phyloP scores from a whole-genome alignment of 164 flowering plant genomes.

The Magnolia kwangsiensis region DNA sequence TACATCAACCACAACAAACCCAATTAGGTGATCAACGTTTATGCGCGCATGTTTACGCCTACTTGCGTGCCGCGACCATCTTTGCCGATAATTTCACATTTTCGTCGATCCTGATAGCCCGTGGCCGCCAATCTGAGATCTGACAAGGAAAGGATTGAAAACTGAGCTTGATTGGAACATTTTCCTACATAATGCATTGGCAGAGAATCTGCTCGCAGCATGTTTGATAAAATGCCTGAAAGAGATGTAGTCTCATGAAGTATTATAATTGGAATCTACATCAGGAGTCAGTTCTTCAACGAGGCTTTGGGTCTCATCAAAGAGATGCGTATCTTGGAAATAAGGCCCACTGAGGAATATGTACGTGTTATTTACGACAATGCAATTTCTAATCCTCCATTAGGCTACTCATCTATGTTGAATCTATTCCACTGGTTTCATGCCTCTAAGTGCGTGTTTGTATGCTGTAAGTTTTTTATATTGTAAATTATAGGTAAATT shows the following conservation, averaged over 20 bases:
- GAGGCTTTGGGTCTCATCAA: slow-evolving; percentile 38
- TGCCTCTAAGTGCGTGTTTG: too few relatives aligned
- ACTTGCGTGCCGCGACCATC: slow-evolving; percentile 27
- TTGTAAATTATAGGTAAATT: too few relatives aligned
- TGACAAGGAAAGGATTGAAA: slow-evolving; percentile 37
- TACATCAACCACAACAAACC: slow-evolving; percentile 40
- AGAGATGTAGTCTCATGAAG: slow-evolving; percentile 56
- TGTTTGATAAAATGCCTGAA: slow-evolving; percentile 32
- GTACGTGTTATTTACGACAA: too few relatives aligned
- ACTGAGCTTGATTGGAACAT: slow-evolving; percentile 37
- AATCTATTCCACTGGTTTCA: too few relatives aligned
- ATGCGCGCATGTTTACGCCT: too few relatives aligned
- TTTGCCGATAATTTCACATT: slow-evolving; percentile 38
- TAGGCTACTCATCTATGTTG: too few relatives aligned
- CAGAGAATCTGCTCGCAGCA: slow-evolving; percentile 19
- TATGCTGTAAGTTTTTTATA: too few relatives aligned
- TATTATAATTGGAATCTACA: slow-evolving; percentile 39
- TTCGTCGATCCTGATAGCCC: slow-evolving; percentile 54
- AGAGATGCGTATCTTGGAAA: slow-evolving; percentile 30
- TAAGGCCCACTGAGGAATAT: slow-evolving; percentile 35
- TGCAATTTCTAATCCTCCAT: too few relatives aligned
- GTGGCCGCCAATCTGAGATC: slow-evolving; percentile 24
- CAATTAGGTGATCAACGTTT: slow-evolving; percentile 18
- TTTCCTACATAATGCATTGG: slow-evolving; percentile 41
- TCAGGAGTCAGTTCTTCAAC: slow-evolving; percentile 13